phyloP scores from a whole-genome alignment of 306 rosid genomes.

The Vigna angularis region DNA sequence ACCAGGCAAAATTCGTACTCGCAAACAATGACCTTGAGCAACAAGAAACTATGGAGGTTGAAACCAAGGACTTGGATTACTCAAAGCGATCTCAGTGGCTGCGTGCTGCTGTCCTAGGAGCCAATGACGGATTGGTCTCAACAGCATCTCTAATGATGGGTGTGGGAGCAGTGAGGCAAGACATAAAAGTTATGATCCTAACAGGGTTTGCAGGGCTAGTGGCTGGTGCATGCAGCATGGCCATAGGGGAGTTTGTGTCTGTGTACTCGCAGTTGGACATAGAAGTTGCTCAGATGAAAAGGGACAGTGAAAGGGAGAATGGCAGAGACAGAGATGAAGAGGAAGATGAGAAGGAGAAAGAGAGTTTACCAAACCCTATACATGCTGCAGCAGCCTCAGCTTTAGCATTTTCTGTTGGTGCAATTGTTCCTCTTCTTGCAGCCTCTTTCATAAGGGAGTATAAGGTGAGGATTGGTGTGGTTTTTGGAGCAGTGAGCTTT shows the following conservation, averaged over 20 bases:
- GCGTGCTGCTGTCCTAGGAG: slow-evolving; percentile 55
- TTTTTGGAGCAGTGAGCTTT: slow-evolving; percentile 49
- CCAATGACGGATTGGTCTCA: slow-evolving; percentile 57
- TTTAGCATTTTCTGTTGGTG: slow-evolving; percentile 57
- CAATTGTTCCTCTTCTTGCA: slow-evolving; percentile 54
- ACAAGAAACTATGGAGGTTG: slow-evolving; percentile 38
- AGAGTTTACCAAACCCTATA: slow-evolving; percentile 52
- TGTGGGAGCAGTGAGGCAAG: slow-evolving; percentile 57
- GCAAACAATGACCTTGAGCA: slow-evolving; percentile 48
- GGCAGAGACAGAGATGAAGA: not conserved
- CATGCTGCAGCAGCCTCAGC: slow-evolving; percentile 64
- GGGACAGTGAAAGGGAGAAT: slow-evolving; percentile 37
- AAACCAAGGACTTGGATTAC: slow-evolving; percentile 49
- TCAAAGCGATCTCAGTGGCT: slow-evolving; percentile 59
- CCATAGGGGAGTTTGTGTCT: slow-evolving; percentile 60
- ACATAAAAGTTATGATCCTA: slow-evolving; percentile 53
- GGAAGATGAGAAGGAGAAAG: slow-evolving; percentile 40
- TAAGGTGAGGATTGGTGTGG: slow-evolving; percentile 51
- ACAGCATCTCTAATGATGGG: slow-evolving; percentile 61
- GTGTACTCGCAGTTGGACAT: slow-evolving; percentile 56
- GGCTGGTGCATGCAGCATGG: slow-evolving; percentile 62
- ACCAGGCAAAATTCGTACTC: slow-evolving; percentile 45
- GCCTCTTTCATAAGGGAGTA: slow-evolving; percentile 56
- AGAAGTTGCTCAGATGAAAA: slow-evolving; percentile 52
- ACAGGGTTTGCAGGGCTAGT: slow-evolving; percentile 57